Conservation (phyloP, 164 flowering plant genomes). For the Dillenia turbinata region DNA sequence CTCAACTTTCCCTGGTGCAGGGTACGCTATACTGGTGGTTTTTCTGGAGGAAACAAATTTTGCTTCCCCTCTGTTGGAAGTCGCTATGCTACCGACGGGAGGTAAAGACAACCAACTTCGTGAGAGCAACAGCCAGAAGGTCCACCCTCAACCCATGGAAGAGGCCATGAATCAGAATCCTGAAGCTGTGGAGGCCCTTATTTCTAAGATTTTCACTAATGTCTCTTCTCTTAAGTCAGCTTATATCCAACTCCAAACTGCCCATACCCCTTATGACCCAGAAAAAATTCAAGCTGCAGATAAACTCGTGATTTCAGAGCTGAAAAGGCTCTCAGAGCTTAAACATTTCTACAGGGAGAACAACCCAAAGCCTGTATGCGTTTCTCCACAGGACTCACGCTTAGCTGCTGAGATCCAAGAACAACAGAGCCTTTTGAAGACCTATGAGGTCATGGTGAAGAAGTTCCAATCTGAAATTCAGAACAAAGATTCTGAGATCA, state of each 20-base stretch:
- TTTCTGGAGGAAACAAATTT: slow-evolving; percentile 20
- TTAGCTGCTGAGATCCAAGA: slow-evolving; percentile 90
- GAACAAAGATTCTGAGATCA: slow-evolving; percentile 84
- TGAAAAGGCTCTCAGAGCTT: slow-evolving; percentile 81
- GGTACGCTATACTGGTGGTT: slow-evolving; percentile 18
- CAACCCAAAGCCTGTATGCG: slow-evolving; percentile 67
- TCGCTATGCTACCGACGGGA: slow-evolving; percentile 87
- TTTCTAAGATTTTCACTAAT: slow-evolving; percentile 70
- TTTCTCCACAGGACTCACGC: slow-evolving; percentile 84
- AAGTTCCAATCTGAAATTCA: slow-evolving; percentile 93
- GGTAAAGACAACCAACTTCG: slow-evolving; percentile 68
- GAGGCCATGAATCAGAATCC: slow-evolving; percentile 64
- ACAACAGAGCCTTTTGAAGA: slow-evolving; percentile 82
- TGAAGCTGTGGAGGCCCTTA: slow-evolving; percentile 68
- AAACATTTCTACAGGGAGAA: slow-evolving; percentile 84
- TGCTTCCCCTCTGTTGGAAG: slow-evolving; percentile 22
- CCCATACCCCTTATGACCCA: slow-evolving; percentile 96
- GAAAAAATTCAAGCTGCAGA: slow-evolving; percentile 94
- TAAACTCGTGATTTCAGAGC: slow-evolving; percentile 78
- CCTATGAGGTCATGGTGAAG: slow-evolving; percentile 97
- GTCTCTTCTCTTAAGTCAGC: slow-evolving; percentile 87
- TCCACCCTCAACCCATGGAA: slow-evolving; percentile 98
- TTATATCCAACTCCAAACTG: slow-evolving; percentile 86
- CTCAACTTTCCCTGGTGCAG: slow-evolving; percentile 12
- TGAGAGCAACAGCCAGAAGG: slow-evolving; percentile 82